Percentiles rank a stretch among this genome's conserved stretches.
Conservation (phyloP, 2,329 filamentous ascomycete species). For the Talaromyces atroroseus region DNA sequence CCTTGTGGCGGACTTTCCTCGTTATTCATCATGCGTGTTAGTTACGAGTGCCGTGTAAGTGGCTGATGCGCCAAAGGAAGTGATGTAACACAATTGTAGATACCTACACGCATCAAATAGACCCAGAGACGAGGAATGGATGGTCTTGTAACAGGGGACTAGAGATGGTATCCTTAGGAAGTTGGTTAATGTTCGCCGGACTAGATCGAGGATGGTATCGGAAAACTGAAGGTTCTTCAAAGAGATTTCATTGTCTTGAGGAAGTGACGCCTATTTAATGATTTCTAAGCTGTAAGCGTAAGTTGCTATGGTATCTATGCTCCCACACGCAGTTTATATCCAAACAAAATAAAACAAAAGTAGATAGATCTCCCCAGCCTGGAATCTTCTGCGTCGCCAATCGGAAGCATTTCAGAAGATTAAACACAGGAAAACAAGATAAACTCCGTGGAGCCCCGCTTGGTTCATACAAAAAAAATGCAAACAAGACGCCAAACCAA, state of each 20-base stretch:
- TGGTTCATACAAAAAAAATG: background rate
- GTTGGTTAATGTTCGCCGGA: no score
- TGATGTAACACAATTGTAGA: no score
- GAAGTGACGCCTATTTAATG: background rate
- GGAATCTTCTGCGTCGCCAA: background rate
- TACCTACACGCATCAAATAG: no score
- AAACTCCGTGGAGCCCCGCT: background rate
- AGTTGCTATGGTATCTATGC: background rate
- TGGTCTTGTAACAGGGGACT: no score
- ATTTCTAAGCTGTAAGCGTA: background rate
- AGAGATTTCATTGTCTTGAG: background rate
- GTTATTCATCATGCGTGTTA: background rate
- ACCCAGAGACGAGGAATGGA: no score
- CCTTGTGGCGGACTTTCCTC: background rate
- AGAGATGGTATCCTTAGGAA: no score
- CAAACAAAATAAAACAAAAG: background rate
- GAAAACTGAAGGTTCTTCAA: no score
- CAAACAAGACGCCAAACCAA: constrained; percentile 1
- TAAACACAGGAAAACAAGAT: background rate
- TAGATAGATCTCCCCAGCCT: background rate
- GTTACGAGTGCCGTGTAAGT: background rate
- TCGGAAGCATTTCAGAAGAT: background rate
- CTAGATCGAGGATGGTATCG: no score
- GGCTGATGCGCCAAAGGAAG: no score
- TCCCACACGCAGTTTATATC: background rate